These are phyloP conservation scores for Dactylellina parvicollis DNA, from an alignment of 2,329 filamentous ascomycete species.

Conservation along the genomic window DNA sequence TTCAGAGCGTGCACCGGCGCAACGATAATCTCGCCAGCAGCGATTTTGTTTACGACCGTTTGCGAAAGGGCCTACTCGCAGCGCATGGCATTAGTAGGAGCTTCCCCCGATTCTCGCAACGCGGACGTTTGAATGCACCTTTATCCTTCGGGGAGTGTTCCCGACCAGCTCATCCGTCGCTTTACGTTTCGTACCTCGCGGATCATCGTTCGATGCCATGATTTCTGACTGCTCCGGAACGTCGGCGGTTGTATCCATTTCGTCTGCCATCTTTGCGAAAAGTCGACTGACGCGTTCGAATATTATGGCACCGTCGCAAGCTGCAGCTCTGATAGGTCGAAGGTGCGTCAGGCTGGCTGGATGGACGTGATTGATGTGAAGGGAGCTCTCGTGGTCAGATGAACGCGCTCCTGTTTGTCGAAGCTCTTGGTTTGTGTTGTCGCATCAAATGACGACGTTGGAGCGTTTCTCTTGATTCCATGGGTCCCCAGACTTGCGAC, in stretches of 20 bases:
- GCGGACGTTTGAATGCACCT: slow-evolving; percentile 14
- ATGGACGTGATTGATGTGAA: slow-evolving; percentile 33
- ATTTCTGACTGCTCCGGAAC: neutral
- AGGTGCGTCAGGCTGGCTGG: neutral
- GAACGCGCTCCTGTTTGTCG: slow-evolving; percentile 44
- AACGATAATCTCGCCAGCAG: slow-evolving; percentile 97
- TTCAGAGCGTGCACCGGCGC: slow-evolving; percentile 96
- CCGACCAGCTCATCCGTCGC: slow-evolving; percentile 37
- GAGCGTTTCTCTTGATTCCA: neutral
- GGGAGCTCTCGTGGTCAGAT: slow-evolving; percentile 45
- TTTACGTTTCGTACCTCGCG: slow-evolving; percentile 46
- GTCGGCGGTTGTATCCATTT: slow-evolving; percentile 47
- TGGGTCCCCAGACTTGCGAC: no score
- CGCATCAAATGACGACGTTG: slow-evolving; percentile 12
- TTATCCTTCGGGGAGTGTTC: slow-evolving; percentile 48
- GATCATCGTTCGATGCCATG: slow-evolving; percentile 32
- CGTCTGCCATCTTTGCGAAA: slow-evolving; percentile 40
- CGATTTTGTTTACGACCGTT: slow-evolving; percentile 98
- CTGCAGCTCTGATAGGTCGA: slow-evolving; percentile 27
- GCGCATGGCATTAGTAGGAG: neutral
- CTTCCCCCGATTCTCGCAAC: neutral
- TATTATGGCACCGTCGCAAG: slow-evolving; percentile 1
- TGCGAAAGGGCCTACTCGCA: slow-evolving; percentile 79
- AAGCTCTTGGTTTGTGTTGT: slow-evolving; percentile 23
- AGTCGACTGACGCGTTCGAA: neutral